Evolutionary conservation across 2,329 filamentous ascomycete species (phyloP).

Genomic region (Aspergillus flavus): DNA sequence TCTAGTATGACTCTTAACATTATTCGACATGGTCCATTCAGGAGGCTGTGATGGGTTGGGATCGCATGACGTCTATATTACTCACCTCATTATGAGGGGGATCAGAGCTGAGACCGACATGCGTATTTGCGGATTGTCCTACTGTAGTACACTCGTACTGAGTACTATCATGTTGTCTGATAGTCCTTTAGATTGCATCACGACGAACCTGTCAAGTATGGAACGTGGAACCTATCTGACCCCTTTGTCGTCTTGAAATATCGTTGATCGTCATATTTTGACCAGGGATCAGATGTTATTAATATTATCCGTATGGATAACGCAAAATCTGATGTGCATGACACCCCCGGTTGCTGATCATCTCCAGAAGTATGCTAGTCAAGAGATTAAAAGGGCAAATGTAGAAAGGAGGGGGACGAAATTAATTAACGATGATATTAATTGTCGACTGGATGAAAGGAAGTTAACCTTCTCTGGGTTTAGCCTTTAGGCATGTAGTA

Average conservation of each 20-base stretch:
- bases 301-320: constrained; percentile 10
- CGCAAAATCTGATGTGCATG: constrained; percentile 21
- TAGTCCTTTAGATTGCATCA: not conserved
- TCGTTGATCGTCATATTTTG: constrained; percentile 1
- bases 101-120: not conserved
- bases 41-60: not conserved
- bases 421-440: not conserved
- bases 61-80: not conserved
- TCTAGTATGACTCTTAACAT: not conserved
- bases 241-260: not conserved
- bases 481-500: not conserved
- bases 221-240: not conserved
- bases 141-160: not conserved
- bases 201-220: not conserved
- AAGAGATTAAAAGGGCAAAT: not conserved
- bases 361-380: constrained; percentile 22
- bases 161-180: not conserved
- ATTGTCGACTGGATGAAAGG: not conserved
- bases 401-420: not conserved
- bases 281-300: constrained; percentile 8
- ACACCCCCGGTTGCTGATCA: constrained; percentile 23
- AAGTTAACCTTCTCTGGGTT: not conserved
- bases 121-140: not conserved
- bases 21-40: not conserved
- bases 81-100: not conserved